Evolutionary conservation across 2,329 filamentous ascomycete species (phyloP).

Genomic region (Colletotrichum endophyticum): DNA sequence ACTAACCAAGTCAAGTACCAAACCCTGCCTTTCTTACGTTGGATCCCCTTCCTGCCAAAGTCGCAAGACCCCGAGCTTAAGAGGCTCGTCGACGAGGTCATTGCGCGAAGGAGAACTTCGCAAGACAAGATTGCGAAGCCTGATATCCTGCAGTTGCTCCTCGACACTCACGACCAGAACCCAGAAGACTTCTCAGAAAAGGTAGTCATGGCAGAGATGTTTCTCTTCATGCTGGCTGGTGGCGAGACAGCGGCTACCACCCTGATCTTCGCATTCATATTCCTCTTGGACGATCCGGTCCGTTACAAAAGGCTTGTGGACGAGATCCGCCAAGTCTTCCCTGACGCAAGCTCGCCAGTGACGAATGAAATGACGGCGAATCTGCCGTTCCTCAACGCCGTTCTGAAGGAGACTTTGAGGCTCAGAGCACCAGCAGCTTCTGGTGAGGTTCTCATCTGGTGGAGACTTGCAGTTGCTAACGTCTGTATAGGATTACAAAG

Average conservation of each 20-base stretch:
- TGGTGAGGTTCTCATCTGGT: constrained; percentile 11
- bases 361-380: constrained; percentile 17
- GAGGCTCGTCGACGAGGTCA: not conserved
- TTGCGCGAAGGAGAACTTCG: not conserved
- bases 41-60: not conserved
- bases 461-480: not conserved
- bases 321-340: not conserved
- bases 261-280: not conserved
- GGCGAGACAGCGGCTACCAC: not conserved
- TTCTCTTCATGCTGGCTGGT: not conserved
- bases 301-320: not conserved
- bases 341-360: not conserved
- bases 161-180: not conserved
- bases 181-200: not conserved
- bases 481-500: not conserved
- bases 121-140: not conserved
- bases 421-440: constrained; percentile 36
- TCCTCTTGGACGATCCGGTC: not conserved
- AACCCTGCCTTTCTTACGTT: not conserved
- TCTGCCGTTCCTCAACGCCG: constrained; percentile 51
- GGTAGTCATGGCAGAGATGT: not conserved
- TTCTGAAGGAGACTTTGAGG: constrained; percentile 41
- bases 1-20: not conserved
- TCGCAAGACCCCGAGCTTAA: not conserved
- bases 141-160: not conserved